These are phyloP conservation scores for Arthrinium puccinioides DNA, from an alignment of 2,329 filamentous ascomycete genomes.

Conservation along the genomic window DNA sequence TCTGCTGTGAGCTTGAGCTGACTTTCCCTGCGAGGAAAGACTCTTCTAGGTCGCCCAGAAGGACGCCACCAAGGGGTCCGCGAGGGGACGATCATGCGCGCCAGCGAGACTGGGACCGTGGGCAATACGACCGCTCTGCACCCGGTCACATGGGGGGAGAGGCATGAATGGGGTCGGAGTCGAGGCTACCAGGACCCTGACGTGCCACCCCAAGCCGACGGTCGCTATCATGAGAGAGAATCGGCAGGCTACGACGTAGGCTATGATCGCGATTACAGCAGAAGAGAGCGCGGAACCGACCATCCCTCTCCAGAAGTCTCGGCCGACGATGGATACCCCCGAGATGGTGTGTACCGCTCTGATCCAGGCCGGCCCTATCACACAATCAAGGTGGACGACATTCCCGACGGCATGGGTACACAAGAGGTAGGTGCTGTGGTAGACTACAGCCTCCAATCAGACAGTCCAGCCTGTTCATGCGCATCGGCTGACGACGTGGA, in stretches of 20 bases:
- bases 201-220: conserved; percentile 6
- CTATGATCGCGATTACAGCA: conserved; percentile 12
- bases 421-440: conserved; percentile 15
- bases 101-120: conserved; percentile 9
- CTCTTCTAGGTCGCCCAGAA: conserved; percentile 24
- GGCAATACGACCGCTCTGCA: too few species aligned
- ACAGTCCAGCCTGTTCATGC: too few species aligned
- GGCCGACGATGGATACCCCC: conserved; percentile 17
- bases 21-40: conserved; percentile 26
- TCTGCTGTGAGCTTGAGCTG: conserved; percentile 19
- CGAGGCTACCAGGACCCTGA: conserved; percentile 3
- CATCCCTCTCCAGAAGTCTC: conserved; percentile 19
- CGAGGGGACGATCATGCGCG: conserved; percentile 18
- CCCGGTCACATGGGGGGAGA: too few species aligned
- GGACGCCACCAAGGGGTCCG: conserved; percentile 17
- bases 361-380: conserved; percentile 23
- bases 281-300: conserved; percentile 15
- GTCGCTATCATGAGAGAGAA: conserved; percentile 11
- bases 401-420: conserved; percentile 20
- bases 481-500: too few species aligned
- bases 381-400: conserved; percentile 24
- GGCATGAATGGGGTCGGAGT: too few species aligned
- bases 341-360: conserved; percentile 13
- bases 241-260: conserved; percentile 10
- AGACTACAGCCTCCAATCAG: too few species aligned